Conservation (phyloP, 2,329 filamentous ascomycete species). For the Boeremia lycopersici region DNA sequence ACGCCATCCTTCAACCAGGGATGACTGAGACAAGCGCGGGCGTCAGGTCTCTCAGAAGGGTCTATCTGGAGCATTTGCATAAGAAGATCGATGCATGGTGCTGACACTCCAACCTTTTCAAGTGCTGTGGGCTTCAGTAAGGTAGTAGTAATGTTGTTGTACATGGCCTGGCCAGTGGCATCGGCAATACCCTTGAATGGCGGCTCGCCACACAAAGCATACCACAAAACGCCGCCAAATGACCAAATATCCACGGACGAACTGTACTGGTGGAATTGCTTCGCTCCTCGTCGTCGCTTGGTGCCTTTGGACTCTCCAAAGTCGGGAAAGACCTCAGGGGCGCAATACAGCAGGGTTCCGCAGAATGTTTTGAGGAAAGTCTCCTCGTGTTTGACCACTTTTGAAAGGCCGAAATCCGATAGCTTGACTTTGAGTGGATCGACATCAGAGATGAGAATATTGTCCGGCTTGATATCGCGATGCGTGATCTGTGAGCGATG, state of each 20-base stretch:
- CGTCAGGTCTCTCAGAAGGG: slow-evolving; percentile 76
- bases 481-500: slow-evolving; percentile 91
- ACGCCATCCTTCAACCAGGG: slow-evolving; percentile 70
- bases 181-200: slow-evolving; percentile 82
- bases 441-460: slow-evolving; percentile 80
- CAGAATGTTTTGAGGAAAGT: slow-evolving; percentile 97
- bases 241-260: slow-evolving; percentile 98
- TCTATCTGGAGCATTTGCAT: slow-evolving; percentile 80
- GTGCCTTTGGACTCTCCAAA: slow-evolving; percentile 70
- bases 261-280: slow-evolving; percentile 70
- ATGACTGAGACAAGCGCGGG: slow-evolving; percentile 71
- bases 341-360: slow-evolving; percentile 93
- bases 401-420: slow-evolving; percentile 95
- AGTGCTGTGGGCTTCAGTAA: slow-evolving; percentile 71
- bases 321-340: slow-evolving; percentile 93
- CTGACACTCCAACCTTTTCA: slow-evolving; percentile 63
- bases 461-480: slow-evolving; percentile 98
- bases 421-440: slow-evolving; percentile 84
- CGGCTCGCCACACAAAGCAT: slow-evolving; percentile 76
- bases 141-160: slow-evolving; percentile 84
- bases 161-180: slow-evolving; percentile 76
- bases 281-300: slow-evolving; percentile 64
- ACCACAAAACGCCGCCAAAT: slow-evolving; percentile 89
- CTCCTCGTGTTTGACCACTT: slow-evolving; percentile 86
- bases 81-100: slow-evolving; percentile 74